Percentiles rank a stretch among this genome's conserved stretches.
Conservation (phyloP, 345 rosid genomes). For the Gossypium turneri region DNA sequence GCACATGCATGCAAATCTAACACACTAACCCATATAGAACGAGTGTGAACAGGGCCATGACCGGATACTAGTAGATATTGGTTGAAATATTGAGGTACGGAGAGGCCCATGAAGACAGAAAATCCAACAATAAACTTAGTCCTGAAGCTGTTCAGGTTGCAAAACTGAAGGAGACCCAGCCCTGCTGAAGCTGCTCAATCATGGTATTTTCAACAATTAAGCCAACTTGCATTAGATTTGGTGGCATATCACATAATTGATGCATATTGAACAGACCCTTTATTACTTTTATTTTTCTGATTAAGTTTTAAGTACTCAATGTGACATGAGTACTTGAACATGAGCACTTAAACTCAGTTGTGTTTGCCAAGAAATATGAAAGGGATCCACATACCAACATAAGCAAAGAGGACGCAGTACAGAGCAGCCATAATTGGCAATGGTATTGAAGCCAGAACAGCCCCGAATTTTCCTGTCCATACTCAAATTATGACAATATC, state of each 20-base stretch:
- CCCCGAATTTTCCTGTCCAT: conserved; percentile 83
- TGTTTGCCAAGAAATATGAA: neutral
- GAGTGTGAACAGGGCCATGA: conserved; percentile 63
- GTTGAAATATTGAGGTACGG: conserved; percentile 77
- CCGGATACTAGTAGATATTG: conserved; percentile 53
- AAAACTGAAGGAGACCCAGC: conserved; percentile 69
- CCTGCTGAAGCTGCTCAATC: conserved; percentile 72
- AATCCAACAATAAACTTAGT: conserved; percentile 75
- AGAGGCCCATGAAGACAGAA: conserved; percentile 81
- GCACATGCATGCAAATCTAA: neutral
- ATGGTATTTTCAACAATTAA: neutral
- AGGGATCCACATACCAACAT: conserved; percentile 59
- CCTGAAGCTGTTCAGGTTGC: conserved; percentile 86
- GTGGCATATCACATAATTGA: too few species aligned
- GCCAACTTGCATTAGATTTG: too few species aligned
- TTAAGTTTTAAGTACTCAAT: too few species aligned
- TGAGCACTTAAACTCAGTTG: too few species aligned
- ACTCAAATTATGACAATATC: neutral
- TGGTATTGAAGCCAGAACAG: conserved; percentile 85
- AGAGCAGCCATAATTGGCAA: conserved; percentile 77
- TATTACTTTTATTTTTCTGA: neutral
- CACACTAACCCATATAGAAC: conserved; percentile 49
- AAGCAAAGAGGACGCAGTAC: conserved; percentile 78
- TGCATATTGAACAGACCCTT: neutral
- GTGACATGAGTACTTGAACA: too few species aligned